These are phyloP conservation scores for Nepenthes mirabilis DNA, from an alignment of 148 eudicot genomes.

Conservation along the genomic window DNA sequence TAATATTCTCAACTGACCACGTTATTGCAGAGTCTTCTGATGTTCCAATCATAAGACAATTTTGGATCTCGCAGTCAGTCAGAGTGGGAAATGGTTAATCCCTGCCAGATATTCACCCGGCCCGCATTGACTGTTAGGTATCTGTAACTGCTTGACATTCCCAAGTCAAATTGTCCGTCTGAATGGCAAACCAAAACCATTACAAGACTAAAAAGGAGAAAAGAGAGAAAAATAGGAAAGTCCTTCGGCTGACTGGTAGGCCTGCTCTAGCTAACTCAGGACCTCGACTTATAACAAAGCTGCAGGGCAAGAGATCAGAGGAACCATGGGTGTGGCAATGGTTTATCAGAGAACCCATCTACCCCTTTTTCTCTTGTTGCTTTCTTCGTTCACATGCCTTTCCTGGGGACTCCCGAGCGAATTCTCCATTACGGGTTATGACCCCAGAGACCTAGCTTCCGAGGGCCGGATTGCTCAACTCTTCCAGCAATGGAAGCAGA, in stretches of 20 bases:
- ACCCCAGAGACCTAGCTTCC: conserved; percentile 14
- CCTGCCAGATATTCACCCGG: too few species aligned
- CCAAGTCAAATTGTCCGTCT: too few species aligned
- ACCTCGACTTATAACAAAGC: conserved; percentile 10
- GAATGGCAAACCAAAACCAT: too few species aligned
- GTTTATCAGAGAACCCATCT: conserved; percentile 8
- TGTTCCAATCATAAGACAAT: too few species aligned
- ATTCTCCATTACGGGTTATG: conserved; percentile 26
- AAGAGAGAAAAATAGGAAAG: conserved; percentile 25
- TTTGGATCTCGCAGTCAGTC: too few species aligned
- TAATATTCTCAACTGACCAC: too few species aligned
- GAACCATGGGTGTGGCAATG: conserved; percentile 16
- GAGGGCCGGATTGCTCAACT: conserved; percentile 25
- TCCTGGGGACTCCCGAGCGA: conserved; percentile 16
- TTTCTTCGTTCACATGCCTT: conserved; percentile 15
- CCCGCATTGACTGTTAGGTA: too few species aligned
- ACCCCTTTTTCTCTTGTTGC: conserved; percentile 10
- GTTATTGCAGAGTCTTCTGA: too few species aligned
- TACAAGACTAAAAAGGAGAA: conserved; percentile 11
- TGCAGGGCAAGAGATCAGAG: conserved; percentile 1
- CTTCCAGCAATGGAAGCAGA: conserved; percentile 43
- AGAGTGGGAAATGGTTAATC: too few species aligned
- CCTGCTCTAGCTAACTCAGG: background rate
- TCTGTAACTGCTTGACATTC: too few species aligned
- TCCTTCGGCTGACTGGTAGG: background rate